phyloP scores from a whole-genome alignment of 495 filamentous ascomycete species.

The Talaromyces wortmannii region DNA sequence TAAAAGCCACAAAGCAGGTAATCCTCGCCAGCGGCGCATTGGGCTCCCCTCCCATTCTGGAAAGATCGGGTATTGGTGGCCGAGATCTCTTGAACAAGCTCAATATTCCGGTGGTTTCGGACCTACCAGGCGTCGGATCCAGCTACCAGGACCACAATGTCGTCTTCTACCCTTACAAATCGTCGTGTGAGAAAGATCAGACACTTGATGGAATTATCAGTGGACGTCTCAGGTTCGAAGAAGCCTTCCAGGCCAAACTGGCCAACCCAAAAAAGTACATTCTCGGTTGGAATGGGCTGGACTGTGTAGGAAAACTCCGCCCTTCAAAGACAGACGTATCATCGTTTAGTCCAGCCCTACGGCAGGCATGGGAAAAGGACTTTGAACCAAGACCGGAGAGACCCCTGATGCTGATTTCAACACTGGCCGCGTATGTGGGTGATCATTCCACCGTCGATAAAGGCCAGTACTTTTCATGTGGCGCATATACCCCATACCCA shows the following conservation, averaged over 20 bases:
- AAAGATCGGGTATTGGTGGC: slow-evolving; percentile 55
- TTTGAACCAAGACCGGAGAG: slow-evolving; percentile 28
- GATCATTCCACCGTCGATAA: slow-evolving; percentile 16
- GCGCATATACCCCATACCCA: slow-evolving; percentile 41
- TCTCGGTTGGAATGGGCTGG: slow-evolving; percentile 40
- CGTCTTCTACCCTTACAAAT: slow-evolving; percentile 17
- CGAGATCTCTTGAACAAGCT: slow-evolving; percentile 18
- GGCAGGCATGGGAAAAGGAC: slow-evolving; percentile 34
- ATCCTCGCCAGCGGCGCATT: slow-evolving; percentile 52
- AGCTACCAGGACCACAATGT: slow-evolving; percentile 44
- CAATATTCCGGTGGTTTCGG: slow-evolving; percentile 30
- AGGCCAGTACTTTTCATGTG: slow-evolving; percentile 28
- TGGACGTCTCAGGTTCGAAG: slow-evolving; percentile 12
- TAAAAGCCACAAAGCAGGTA: slow-evolving; percentile 48
- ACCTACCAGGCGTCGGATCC: slow-evolving; percentile 37
- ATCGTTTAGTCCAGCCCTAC: slow-evolving; percentile 31
- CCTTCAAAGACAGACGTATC: slow-evolving; percentile 30
- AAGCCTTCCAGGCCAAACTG: not conserved
- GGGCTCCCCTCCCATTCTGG: slow-evolving; percentile 49
- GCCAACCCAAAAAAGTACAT: slow-evolving; percentile 14
- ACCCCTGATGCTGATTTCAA: slow-evolving; percentile 24
- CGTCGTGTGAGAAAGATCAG: slow-evolving; percentile 19
- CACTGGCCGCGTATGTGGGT: slow-evolving; percentile 18
- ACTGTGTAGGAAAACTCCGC: slow-evolving; percentile 36
- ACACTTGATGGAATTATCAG: slow-evolving; percentile 28